Evolutionary conservation across 306 rosid species (phyloP).

Genomic region (Medicago arabica): DNA sequence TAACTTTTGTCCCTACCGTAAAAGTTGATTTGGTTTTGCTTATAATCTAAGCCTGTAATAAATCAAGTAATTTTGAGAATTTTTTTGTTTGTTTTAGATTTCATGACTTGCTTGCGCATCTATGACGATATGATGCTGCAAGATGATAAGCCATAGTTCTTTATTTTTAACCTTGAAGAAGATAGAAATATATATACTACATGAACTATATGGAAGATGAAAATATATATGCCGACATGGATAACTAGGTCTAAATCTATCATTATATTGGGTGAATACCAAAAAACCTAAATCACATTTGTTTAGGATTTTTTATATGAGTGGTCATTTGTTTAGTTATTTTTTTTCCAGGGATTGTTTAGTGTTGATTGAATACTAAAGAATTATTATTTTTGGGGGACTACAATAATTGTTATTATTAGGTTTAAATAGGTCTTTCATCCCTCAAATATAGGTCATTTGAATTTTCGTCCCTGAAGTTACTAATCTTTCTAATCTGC

Average conservation of each 20-base stretch:
- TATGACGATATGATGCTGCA: conserved; percentile 49
- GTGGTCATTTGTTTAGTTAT: too few species aligned
- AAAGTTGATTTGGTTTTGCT: background rate
- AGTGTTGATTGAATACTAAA: too few species aligned
- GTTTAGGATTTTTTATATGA: too few species aligned
- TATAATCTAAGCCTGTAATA: conserved; percentile 27
- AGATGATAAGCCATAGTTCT: background rate
- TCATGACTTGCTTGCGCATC: conserved; percentile 33
- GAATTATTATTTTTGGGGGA: too few species aligned
- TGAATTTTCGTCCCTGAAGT: too few species aligned
- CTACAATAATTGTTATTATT: too few species aligned
- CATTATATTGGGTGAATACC: background rate
- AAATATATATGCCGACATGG: too few species aligned
- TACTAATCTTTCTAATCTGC: too few species aligned
- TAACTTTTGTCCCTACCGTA: conserved; percentile 46
- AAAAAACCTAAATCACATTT: background rate
- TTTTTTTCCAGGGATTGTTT: too few species aligned
- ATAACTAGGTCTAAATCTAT: background rate
- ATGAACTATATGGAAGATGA: background rate
- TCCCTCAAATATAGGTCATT: too few species aligned
- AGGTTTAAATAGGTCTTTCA: too few species aligned
- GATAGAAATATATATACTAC: background rate
- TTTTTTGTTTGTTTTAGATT: too few species aligned
- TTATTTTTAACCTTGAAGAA: background rate
- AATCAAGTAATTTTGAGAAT: background rate